Conservation (phyloP, 1,284 basidiomycete genomes). For the Cryptococcus sp. region DNA sequence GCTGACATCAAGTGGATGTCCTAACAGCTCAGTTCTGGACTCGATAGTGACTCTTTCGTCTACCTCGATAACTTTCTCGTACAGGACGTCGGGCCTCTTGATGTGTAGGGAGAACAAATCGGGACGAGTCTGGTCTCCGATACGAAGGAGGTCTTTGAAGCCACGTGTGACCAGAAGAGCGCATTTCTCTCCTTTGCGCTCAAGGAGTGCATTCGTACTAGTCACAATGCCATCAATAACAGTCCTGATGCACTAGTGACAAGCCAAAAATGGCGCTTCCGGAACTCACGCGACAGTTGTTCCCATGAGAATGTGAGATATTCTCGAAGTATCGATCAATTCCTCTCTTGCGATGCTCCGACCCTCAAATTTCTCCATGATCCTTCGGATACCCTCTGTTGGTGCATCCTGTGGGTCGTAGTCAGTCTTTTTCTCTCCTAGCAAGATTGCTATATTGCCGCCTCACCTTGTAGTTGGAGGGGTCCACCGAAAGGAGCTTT, state of each 20-base stretch:
- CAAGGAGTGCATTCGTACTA: conserved; percentile 89
- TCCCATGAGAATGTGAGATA: conserved; percentile 44
- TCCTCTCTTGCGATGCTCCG: conserved; percentile 64
- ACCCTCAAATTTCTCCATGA: conserved; percentile 74
- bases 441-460: conserved; percentile 53
- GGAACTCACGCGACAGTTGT: conserved; percentile 56
- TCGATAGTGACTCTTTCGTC: conserved; percentile 54
- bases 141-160: conserved; percentile 74
- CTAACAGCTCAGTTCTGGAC: not conserved
- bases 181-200: conserved; percentile 88
- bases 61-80: conserved; percentile 54
- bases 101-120: conserved; percentile 81
- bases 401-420: conserved; percentile 66
- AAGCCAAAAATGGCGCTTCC: conserved; percentile 58
- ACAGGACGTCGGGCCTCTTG: conserved; percentile 64
- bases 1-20: too few relatives aligned
- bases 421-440: conserved; percentile 1
- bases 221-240: conserved; percentile 95
- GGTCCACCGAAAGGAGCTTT: conserved; percentile 79
- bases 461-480: conserved; percentile 86
- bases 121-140: conserved; percentile 78
- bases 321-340: conserved; percentile 55
- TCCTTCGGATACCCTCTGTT: conserved; percentile 80
- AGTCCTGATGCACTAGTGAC: conserved; percentile 59
- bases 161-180: conserved; percentile 92